Base-by-base conservation (phyloP, 352 stramenopile species). In the Phytophthora idaei region DNA sequence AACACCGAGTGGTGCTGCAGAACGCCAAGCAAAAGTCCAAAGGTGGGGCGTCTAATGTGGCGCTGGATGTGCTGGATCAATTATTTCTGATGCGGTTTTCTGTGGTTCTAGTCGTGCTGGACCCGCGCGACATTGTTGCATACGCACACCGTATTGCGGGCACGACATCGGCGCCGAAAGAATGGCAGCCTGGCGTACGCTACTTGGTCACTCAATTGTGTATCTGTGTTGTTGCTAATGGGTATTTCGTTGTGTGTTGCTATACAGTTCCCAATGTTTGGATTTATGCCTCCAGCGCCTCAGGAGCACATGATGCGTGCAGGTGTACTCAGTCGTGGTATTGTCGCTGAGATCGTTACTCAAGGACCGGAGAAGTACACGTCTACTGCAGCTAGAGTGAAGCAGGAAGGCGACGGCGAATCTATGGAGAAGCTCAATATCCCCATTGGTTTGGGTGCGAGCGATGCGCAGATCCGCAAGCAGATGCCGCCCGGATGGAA, bases 231-330 rank as follows among this genome's bases (percentile, higher is more conserved):
- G n/a, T 61, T 28, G 44, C 17, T 57, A 39, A 56, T 29, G 27
- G 21, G 1, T 61, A 1, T 31, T 8, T 49, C 10, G 64, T 21
- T 21, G 7, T 37, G 14, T 71, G 34, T 54, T 61, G 2, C 10
- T 28, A 10, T 53, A 11, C 36, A 95, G 85, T 90, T 92, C 49
- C 83, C 87, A 1, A 95, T 95, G 85, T 93, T 93, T 78, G 87
- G 87, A 12, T 95, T 95, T 58, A 89, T 90, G 75, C 87, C 87
- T 3, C 87, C 87, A n/a, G 87, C 87, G 9, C 87, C 87, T 15
- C 87, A 92, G 44, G 81, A 89, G 51, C 85, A 95, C 55, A 93
- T 93, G 83, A 95, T 95, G 87, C 85, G 87, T 34, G 87, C 85
- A 0, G 87, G 87, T 57, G 85, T 95, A 10, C 71, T 95, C 9